These are phyloP conservation scores for Leucocoprinus birnbaumii DNA, from an alignment of 768 basidiomycete genomes.

Conservation along the genomic window DNA sequence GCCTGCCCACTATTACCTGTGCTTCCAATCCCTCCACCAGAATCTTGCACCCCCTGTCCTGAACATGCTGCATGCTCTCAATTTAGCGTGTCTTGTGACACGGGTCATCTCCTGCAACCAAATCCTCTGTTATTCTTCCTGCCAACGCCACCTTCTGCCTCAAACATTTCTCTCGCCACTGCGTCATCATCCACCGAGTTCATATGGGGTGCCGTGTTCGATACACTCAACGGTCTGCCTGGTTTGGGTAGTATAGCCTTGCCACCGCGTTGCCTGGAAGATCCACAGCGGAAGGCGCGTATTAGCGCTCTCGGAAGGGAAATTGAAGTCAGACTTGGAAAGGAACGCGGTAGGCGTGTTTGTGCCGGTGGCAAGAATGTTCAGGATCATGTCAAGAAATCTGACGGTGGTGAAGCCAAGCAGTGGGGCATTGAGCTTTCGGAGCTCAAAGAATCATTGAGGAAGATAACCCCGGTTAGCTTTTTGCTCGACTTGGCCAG, in stretches of 20 bases:
- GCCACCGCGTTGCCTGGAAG: constrained; percentile 73
- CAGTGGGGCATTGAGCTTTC: constrained; percentile 73
- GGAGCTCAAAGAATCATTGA: constrained; percentile 54
- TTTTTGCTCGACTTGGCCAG: constrained; percentile 3
- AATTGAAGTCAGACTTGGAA: constrained; percentile 60
- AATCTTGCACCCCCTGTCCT: constrained; percentile 71
- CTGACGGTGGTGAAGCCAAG: constrained; percentile 67
- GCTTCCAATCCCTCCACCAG: constrained; percentile 54
- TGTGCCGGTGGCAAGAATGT: constrained; percentile 50
- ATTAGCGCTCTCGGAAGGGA: constrained; percentile 75
- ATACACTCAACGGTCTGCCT: constrained; percentile 64
- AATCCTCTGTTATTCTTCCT: constrained; percentile 55
- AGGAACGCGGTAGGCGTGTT: constrained; percentile 60
- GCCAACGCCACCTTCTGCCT: constrained; percentile 32
- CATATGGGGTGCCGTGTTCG: constrained; percentile 45
- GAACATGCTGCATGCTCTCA: constrained; percentile 62
- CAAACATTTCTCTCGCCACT: constrained; percentile 35
- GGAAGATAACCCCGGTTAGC: constrained; percentile 52
- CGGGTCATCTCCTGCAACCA: constrained; percentile 62
- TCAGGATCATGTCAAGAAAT: constrained; percentile 30
- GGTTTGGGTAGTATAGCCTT: constrained; percentile 75
- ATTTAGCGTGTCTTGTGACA: constrained; percentile 60
- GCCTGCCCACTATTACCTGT: constrained; percentile 55
- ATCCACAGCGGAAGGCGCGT: constrained; percentile 68
- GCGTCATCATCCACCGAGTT: constrained; percentile 36